A percentile compares a stretch with the other conserved stretches of the same genome.
Evolutionary conservation across 2,329 filamentous ascomycete species (phyloP).

Genomic region (Microdochium nivale): DNA sequence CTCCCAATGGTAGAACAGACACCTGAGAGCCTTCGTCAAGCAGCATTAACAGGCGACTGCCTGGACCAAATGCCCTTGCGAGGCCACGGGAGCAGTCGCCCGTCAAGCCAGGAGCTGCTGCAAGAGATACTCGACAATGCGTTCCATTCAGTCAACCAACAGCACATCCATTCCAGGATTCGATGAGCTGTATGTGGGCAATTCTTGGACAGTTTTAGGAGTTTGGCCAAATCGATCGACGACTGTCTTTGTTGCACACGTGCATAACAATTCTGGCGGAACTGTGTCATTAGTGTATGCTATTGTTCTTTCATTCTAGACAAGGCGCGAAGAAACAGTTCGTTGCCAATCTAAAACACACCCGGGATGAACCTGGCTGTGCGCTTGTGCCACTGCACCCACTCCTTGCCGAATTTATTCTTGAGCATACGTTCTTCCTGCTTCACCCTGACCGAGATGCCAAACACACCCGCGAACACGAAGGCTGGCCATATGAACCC

Average conservation of each 20-base stretch:
- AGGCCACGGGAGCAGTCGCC: not conserved
- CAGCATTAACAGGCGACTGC: not conserved
- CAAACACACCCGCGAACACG: not conserved
- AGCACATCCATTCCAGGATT: not conserved
- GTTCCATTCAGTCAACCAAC: not conserved
- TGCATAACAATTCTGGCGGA: too few relatives aligned
- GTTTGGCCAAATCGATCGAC: too few relatives aligned
- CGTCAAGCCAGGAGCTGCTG: not conserved
- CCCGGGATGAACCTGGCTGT: conserved; percentile 41
- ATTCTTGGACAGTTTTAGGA: too few relatives aligned
- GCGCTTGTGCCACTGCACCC: conserved; percentile 36
- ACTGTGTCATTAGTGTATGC: too few relatives aligned
- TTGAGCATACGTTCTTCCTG: conserved; percentile 44
- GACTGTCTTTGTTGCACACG: too few relatives aligned
- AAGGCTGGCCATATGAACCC: conserved; percentile 13
- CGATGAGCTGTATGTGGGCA: not conserved
- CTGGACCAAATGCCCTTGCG: not conserved
- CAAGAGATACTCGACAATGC: not conserved
- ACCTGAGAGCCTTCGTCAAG: conserved; percentile 9
- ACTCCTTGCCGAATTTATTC: conserved; percentile 34
- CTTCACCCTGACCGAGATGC: conserved; percentile 21
- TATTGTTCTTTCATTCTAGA: too few relatives aligned
- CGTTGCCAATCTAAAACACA: conserved; percentile 19
- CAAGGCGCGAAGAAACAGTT: not conserved
- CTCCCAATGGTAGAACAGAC: conserved; percentile 14